Evolutionary conservation across 352 stramenopile species (phyloP).

Genomic region (Peronospora farinosa): DNA sequence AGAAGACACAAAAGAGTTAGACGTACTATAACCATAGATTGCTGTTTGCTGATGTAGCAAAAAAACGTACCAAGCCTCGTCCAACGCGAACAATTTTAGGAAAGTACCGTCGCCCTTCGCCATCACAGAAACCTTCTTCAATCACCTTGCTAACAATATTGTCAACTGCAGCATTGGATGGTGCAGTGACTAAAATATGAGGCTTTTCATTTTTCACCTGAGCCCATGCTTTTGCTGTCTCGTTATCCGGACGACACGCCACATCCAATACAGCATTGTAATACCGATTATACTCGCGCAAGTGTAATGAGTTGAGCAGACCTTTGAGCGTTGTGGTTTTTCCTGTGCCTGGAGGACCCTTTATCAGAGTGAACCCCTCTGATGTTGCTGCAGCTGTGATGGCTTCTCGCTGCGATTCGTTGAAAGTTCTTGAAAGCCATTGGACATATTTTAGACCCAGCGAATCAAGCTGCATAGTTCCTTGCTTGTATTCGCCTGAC

Average conservation of each 20-base stretch:
- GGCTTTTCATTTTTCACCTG: slow-evolving; percentile 86
- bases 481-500: slow-evolving; percentile 57
- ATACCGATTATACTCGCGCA: slow-evolving; percentile 90
- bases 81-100: slow-evolving; percentile 93
- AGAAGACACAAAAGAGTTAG: slow-evolving; percentile 1
- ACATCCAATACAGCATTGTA: slow-evolving; percentile 87
- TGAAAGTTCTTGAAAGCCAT: slow-evolving; percentile 78
- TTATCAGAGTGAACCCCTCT: slow-evolving; percentile 89
- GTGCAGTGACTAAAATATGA: slow-evolving; percentile 90
- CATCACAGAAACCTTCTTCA: slow-evolving; percentile 92
- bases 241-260: slow-evolving; percentile 62
- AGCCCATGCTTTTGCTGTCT: slow-evolving; percentile 79
- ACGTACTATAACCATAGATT: neutral
- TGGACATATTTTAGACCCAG: slow-evolving; percentile 74
- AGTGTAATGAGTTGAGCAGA: slow-evolving; percentile 88
- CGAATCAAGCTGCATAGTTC: slow-evolving; percentile 76
- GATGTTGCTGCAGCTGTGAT: slow-evolving; percentile 85
- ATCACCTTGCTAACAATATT: slow-evolving; percentile 97
- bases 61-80: slow-evolving; percentile 59
- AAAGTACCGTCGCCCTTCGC: slow-evolving; percentile 90
- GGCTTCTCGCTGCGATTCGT: slow-evolving; percentile 86
- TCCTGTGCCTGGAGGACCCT: slow-evolving; percentile 84
- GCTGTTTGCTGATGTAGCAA: neutral
- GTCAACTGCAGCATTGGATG: slow-evolving; percentile 93
- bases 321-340: slow-evolving; percentile 91